Evolutionary conservation across 2,329 filamentous ascomycete genomes (phyloP).

Genomic region (Sporothrix pseudoabietina): DNA sequence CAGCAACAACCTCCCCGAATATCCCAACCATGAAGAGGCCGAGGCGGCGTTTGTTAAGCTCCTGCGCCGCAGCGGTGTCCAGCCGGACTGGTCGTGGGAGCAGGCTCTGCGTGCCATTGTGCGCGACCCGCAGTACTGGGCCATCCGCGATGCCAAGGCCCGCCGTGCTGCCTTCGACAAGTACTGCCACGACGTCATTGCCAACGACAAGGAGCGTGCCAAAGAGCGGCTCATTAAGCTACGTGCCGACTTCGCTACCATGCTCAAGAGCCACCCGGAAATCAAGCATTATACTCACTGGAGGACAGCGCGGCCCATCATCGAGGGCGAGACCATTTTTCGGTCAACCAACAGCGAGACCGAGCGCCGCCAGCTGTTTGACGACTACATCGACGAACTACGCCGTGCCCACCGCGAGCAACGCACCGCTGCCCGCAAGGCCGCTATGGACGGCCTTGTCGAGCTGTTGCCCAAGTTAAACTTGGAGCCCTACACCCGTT

Average conservation of each 20-base stretch:
- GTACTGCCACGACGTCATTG: conserved; percentile 84
- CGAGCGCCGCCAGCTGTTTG: conserved; percentile 86
- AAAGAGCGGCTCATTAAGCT: conserved; percentile 92
- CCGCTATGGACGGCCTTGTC: conserved; percentile 81
- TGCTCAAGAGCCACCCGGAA: conserved; percentile 94
- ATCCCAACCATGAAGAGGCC: conserved; percentile 78
- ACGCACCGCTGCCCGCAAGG: conserved; percentile 71
- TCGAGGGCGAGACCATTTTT: conserved; percentile 94
- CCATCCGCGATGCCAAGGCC: conserved; percentile 89
- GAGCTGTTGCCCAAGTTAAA: conserved; percentile 77
- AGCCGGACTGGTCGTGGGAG: conserved; percentile 91
- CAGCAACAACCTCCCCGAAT: conserved; percentile 77
- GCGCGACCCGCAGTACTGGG: conserved; percentile 88
- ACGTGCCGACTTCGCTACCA: conserved; percentile 89
- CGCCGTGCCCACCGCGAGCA: conserved; percentile 78
- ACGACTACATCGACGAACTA: conserved; percentile 86
- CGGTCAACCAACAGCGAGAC: conserved; percentile 84
- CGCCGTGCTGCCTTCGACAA: conserved; percentile 91
- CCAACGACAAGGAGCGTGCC: conserved; percentile 91
- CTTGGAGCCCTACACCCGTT: conserved; percentile 90
- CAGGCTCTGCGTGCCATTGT: conserved; percentile 83
- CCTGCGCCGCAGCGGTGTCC: conserved; percentile 79
- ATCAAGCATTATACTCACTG: conserved; percentile 96
- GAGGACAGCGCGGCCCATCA: conserved; percentile 92
- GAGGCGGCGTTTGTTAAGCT: conserved; percentile 92